Conservation (phyloP, 1,284 basidiomycete species). For the Leccinum pachyderme region DNA sequence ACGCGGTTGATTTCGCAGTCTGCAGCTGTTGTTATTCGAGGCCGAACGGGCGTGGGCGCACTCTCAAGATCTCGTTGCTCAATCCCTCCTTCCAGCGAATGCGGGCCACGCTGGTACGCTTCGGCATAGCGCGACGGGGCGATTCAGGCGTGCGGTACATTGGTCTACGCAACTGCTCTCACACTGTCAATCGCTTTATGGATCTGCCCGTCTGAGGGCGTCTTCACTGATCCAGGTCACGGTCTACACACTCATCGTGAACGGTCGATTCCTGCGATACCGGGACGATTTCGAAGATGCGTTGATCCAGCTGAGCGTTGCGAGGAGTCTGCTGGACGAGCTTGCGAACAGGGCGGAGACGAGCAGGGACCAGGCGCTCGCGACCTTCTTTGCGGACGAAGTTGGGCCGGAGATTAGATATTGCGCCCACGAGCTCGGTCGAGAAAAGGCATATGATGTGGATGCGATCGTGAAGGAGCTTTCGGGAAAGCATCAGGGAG, state of each 20-base stretch:
- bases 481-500: constrained; percentile 55
- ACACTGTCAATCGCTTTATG: constrained; percentile 66
- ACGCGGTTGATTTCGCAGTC: constrained; percentile 41
- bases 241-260: constrained; percentile 69
- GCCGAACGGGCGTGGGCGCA: constrained; percentile 92
- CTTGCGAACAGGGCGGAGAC: constrained; percentile 68
- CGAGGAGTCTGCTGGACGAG: constrained; percentile 72
- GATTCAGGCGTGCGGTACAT: constrained; percentile 83
- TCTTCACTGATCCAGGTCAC: constrained; percentile 59
- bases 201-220: constrained; percentile 51
- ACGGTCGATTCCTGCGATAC: constrained; percentile 72
- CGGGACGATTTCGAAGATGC: constrained; percentile 79
- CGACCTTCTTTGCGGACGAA: constrained; percentile 81
- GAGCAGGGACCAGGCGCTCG: constrained; percentile 90
- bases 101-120: constrained; percentile 52
- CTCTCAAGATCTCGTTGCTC: constrained; percentile 74
- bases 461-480: constrained; percentile 77
- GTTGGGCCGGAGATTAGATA: constrained; percentile 91
- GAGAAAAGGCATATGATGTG: constrained; percentile 77
- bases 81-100: constrained; percentile 53
- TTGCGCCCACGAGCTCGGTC: constrained; percentile 85
- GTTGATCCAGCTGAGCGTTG: constrained; percentile 74
- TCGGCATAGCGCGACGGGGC: constrained; percentile 73
- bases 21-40: constrained; percentile 84
- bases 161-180: constrained; percentile 80